Evolutionary conservation across 495 filamentous ascomycete species (phyloP).

Genomic region (Acidiella bohemica): DNA sequence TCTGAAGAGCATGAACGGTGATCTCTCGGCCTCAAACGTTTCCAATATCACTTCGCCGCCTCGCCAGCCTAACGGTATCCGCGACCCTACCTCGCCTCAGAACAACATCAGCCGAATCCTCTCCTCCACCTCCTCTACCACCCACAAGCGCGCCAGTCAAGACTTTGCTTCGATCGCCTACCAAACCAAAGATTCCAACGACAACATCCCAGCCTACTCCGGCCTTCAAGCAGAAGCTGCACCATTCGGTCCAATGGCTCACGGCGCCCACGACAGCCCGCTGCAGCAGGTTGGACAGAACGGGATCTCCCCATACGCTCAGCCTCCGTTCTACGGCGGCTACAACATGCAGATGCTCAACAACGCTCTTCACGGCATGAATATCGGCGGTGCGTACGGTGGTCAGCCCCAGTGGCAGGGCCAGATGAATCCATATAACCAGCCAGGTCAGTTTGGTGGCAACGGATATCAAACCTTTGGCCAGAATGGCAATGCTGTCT

Average conservation of each 20-base stretch:
- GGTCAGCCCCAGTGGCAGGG: slow-evolving; percentile 22
- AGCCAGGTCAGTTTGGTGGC: slow-evolving; percentile 36
- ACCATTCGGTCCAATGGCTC: slow-evolving; percentile 48
- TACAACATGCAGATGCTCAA: slow-evolving; percentile 46
- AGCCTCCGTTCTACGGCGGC: slow-evolving; percentile 31
- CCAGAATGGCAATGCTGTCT: slow-evolving; percentile 9
- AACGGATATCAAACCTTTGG: slow-evolving; percentile 30
- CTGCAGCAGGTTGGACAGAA: slow-evolving; percentile 17
- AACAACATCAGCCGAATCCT: slow-evolving; percentile 40
- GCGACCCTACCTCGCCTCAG: slow-evolving; percentile 38
- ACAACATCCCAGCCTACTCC: slow-evolving; percentile 40
- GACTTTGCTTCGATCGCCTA: slow-evolving; percentile 43
- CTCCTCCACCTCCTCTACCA: slow-evolving; percentile 18
- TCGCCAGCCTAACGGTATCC: slow-evolving; percentile 42
- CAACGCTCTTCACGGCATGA: slow-evolving; percentile 46
- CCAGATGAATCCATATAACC: slow-evolving; percentile 30
- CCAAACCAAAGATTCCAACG: slow-evolving; percentile 21
- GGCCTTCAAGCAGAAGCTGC: slow-evolving; percentile 66
- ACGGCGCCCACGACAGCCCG: slow-evolving; percentile 2
- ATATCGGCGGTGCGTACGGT: slow-evolving; percentile 28
- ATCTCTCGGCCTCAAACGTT: slow-evolving; percentile 26
- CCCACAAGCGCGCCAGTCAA: slow-evolving; percentile 43
- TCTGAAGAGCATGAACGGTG: slow-evolving; percentile 46
- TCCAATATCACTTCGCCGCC: slow-evolving; percentile 38
- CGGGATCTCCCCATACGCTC: slow-evolving; percentile 25